Evolutionary conservation across 2,329 filamentous ascomycete genomes (phyloP).

Genomic region (Rachicladosporium sp.): DNA sequence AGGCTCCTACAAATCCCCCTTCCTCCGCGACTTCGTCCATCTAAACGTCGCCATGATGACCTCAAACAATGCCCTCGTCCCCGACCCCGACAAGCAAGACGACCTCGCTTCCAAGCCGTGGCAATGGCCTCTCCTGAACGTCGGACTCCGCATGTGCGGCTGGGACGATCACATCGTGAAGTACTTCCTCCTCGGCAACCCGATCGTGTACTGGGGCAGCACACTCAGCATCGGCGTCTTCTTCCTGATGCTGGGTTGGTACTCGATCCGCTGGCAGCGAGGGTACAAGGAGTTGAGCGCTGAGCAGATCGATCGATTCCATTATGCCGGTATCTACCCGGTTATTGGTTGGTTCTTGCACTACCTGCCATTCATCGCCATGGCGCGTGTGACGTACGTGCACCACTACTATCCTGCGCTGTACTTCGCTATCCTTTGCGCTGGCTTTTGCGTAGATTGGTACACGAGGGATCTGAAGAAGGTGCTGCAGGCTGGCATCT

Average conservation of each 20-base stretch:
- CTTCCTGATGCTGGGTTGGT: constrained; percentile 63
- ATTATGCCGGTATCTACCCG: constrained; percentile 86
- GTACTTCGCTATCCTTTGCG: constrained; percentile 86
- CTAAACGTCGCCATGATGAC: constrained; percentile 99
- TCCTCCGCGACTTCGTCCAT: constrained; percentile 95
- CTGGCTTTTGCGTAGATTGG: constrained; percentile 85
- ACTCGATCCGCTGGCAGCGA: constrained; percentile 88
- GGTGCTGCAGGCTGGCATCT: constrained; percentile 54
- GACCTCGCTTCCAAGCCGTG: constrained; percentile 93
- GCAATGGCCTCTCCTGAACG: constrained; percentile 95
- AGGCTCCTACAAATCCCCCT: constrained; percentile 88
- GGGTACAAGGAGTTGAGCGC: constrained; percentile 74
- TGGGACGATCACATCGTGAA: constrained; percentile 95
- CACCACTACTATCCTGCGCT: constrained; percentile 98
- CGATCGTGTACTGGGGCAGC: constrained; percentile 88
- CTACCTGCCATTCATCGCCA: constrained; percentile 89
- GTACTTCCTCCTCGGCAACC: constrained; percentile 97
- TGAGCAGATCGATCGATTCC: constrained; percentile 80
- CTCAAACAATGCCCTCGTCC: constrained; percentile 94
- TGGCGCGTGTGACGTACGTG: constrained; percentile 98
- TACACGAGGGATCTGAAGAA: constrained; percentile 55
- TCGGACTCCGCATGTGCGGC: constrained; percentile 94
- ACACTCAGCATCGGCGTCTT: constrained; percentile 68
- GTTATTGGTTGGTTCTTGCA: constrained; percentile 90
- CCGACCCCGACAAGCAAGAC: constrained; percentile 97